Evolutionary conservation across 805 yeast species (phyloP).

Genomic region (Monosporozyma aerobia): DNA sequence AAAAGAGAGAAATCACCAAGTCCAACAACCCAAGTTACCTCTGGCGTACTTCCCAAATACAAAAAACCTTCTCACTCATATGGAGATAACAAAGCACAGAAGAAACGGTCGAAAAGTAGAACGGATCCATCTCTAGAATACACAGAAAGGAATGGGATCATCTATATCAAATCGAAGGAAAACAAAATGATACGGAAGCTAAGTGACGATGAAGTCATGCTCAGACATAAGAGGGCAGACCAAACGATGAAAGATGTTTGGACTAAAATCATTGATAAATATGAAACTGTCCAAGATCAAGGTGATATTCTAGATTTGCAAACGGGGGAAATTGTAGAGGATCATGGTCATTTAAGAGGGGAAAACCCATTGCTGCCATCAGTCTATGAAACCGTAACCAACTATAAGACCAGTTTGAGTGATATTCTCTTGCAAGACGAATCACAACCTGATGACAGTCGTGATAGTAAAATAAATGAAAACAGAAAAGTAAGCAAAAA

Average conservation of each 20-base stretch:
- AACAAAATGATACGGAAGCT: conserved; percentile 24
- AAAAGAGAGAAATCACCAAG: not conserved
- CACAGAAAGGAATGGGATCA: conserved; percentile 8
- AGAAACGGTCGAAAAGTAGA: not conserved
- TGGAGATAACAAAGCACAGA: not conserved
- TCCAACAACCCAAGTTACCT: not conserved
- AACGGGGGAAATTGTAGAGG: conserved; percentile 55
- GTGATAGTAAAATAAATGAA: not conserved
- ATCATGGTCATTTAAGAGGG: conserved; percentile 60
- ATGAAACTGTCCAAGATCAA: conserved; percentile 42
- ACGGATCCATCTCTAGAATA: not conserved
- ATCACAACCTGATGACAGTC: not conserved
- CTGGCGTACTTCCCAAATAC: not conserved
- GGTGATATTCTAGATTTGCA: conserved; percentile 58
- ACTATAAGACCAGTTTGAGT: conserved; percentile 18
- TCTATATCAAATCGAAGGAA: conserved; percentile 28
- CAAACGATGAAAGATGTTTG: conserved; percentile 34
- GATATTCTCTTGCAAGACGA: not conserved
- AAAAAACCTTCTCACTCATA: not conserved
- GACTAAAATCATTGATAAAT: conserved; percentile 45
- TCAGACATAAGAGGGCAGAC: conserved; percentile 28
- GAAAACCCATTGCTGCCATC: conserved; percentile 17
- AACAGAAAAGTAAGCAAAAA: not conserved
- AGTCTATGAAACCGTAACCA: conserved; percentile 9
- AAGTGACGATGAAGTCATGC: conserved; percentile 28